phyloP scores from a whole-genome alignment of 73 alveolate species.

The Paraurostyla sp. region DNA sequence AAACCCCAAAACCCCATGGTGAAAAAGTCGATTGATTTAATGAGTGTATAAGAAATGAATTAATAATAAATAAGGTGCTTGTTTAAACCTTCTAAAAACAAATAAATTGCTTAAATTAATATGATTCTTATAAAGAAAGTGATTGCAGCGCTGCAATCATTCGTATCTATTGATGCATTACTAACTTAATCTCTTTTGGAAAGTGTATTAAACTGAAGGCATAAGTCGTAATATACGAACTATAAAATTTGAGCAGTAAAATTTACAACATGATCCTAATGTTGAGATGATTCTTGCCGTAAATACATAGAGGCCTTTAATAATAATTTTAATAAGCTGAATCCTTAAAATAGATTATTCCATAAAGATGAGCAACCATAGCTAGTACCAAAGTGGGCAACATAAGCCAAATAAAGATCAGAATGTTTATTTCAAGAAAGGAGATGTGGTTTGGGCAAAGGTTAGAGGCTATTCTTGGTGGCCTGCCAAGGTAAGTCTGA shows the following conservation, averaged over 20 bases:
- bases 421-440: conserved; percentile 52
- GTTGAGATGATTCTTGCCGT: conserved; percentile 43
- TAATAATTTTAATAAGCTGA: conserved; percentile 54
- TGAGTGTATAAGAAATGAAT: conserved; percentile 25
- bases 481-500: conserved; percentile 81
- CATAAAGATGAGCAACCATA: conserved; percentile 45
- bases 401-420: not conserved
- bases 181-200: not conserved
- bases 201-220: not conserved
- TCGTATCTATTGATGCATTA: not conserved
- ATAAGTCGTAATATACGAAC: not conserved
- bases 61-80: conserved; percentile 55
- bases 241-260: not conserved
- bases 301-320: conserved; percentile 6
- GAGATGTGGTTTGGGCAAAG: conserved; percentile 87
- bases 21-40: too few species aligned
- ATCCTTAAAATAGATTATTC: conserved; percentile 56
- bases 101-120: conserved; percentile 1
- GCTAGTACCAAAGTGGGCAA: not conserved
- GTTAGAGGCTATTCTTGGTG: conserved; percentile 90
- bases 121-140: not conserved
- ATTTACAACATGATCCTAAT: not conserved
- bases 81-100: conserved; percentile 9
- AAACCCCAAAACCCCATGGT: too few species aligned
- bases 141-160: not conserved